Evolutionary conservation across 208 protist species (phyloP).

Genomic region (Herpetomonas samuelpessoai): DNA sequence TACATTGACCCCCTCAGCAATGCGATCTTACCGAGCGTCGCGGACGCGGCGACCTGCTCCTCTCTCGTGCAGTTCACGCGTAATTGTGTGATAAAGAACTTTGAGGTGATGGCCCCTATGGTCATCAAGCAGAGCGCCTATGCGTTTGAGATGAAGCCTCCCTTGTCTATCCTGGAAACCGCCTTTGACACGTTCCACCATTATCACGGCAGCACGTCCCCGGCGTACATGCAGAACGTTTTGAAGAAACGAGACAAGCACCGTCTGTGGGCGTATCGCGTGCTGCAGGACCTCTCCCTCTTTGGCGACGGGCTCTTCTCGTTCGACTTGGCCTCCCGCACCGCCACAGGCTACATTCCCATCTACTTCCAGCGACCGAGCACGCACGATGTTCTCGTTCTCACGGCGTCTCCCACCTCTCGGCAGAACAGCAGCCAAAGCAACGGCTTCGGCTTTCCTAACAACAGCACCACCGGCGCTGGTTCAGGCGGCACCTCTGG

Average conservation of each 20-base stretch:
- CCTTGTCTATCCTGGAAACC: constrained; percentile 24
- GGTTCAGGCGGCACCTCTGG: too few species aligned
- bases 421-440: background rate
- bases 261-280: constrained; percentile 21
- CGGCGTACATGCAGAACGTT: constrained; percentile 27
- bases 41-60: constrained; percentile 21
- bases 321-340: constrained; percentile 18
- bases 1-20: constrained; percentile 73
- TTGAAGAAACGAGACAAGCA: constrained; percentile 14
- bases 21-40: constrained; percentile 44
- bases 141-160: constrained; percentile 23
- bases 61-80: constrained; percentile 37
- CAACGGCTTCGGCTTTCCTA: constrained; percentile 6
- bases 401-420: background rate
- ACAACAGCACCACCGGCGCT: too few species aligned
- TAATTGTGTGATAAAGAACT: constrained; percentile 49
- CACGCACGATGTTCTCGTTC: constrained; percentile 15
- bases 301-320: constrained; percentile 41
- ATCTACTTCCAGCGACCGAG: constrained; percentile 27
- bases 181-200: constrained; percentile 22
- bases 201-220: constrained; percentile 31
- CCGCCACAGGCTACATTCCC: constrained; percentile 28
- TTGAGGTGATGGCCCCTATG: constrained; percentile 57
- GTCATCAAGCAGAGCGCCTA: constrained; percentile 26
- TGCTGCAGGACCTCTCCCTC: constrained; percentile 43